Base-by-base conservation (phyloP, 1,284 basidiomycete genomes). In the Agaricales sp. region DNA sequence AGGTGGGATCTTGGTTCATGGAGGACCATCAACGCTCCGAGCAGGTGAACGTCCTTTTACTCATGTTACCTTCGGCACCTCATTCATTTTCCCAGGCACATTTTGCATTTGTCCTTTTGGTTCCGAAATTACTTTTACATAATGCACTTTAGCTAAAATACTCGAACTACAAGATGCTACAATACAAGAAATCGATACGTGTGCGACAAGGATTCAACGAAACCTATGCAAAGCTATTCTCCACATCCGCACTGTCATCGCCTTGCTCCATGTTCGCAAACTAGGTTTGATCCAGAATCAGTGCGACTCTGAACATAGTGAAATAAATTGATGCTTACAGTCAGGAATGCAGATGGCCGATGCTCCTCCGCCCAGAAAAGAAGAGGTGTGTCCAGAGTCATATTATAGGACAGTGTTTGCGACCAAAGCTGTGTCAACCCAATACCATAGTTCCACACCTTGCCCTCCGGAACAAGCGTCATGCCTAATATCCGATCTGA, bases 361-460 rank as follows among this genome's bases (percentile, higher is more conserved):
- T 98, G 95, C 60, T 90, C 82, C 63, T 95, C 90, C 16, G 90
- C 87, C 95, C 96, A 99, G 80, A 97, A 99, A 48, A 87, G 71
- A 25, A 92, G 70, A 1, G 95, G 95, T 22, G 89, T 90, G 60
- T 97, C 95, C 51, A 99, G 73, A 37, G 80, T 83, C 74, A 98
- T 87, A 16, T 80, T 78, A 64, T 93, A 99, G 48, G 82, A 78
- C 57, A 98, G 69, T 58, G 74, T 87, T 30, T 89, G 80, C 22
- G 88, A 80, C 90, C 93, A 99, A 55, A 91, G 67, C 61, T 97
- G 92, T 11, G 93, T 92, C 50, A 98, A 70, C 51, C 92, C 90
- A 52, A 93, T 83, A 44, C 90, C 89, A 60, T 94, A 94, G 65
- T 94, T 95, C 92, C 93, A 95, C 23, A 93, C 82, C 52, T 81